Conservation (phyloP, 331 rosid species). For the Stylosanthes scabra region DNA sequence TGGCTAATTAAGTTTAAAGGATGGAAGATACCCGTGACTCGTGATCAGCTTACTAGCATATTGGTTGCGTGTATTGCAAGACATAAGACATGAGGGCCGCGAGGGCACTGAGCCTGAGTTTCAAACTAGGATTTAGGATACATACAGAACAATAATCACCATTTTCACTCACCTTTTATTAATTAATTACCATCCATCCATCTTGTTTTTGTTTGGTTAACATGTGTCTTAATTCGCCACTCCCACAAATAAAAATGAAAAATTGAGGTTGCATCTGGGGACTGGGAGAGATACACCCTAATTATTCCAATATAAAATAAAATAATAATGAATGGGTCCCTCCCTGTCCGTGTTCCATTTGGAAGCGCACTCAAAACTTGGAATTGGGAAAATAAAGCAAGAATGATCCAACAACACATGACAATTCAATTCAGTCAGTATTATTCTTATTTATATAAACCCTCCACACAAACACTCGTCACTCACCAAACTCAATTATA, state of each 20-base stretch:
- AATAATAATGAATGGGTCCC: conserved; percentile 49
- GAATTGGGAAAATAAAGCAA: neutral
- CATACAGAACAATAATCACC: neutral
- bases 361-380: conserved; percentile 37
- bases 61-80: too few relatives aligned
- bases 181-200: conserved; percentile 1
- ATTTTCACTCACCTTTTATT: neutral
- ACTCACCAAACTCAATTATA: conserved; percentile 15
- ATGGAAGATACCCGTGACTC: too few relatives aligned
- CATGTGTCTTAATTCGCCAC: conserved; percentile 15
- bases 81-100: conserved; percentile 39
- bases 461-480: conserved; percentile 8
- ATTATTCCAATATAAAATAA: too few relatives aligned
- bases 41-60: too few relatives aligned
- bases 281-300: too few relatives aligned
- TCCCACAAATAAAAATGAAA: neutral
- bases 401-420: conserved; percentile 21
- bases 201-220: neutral
- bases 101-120: conserved; percentile 15
- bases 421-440: neutral
- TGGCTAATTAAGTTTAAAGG: too few relatives aligned
- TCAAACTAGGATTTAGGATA: too few relatives aligned
- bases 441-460: conserved; percentile 54
- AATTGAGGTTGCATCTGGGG: too few relatives aligned
- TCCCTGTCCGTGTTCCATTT: neutral